Base-by-base conservation (phyloP, 1,284 basidiomycete genomes). In the Xanthoconium separans region DNA sequence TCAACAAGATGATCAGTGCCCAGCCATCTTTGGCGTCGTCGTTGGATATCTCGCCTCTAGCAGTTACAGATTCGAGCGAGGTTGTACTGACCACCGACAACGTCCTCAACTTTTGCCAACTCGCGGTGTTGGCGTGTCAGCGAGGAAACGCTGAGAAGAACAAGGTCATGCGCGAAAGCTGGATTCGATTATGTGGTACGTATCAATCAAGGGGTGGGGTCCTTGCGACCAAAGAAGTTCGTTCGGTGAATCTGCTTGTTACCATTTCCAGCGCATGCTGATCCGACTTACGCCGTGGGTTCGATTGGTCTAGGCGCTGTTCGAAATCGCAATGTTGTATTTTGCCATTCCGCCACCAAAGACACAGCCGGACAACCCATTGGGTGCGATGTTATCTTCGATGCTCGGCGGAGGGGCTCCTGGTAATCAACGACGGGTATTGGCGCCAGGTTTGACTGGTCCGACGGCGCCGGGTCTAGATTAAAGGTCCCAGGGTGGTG, bases 31-130 rank as follows among this genome's bases (percentile, higher is more conserved):
- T 64, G 72, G 70, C 59, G 62, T 80, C 66, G 58, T 72, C 64
- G 60, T 78, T 68, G 55, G 77, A 69, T 66, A 77, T 64, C 70
- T 75, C 65, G 43, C 77, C 68, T n/a, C 65, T 78, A 48, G 70
- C 71, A n/a, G 65, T 78, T 15, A 61, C 68, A 15, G 63, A 73
- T n/a, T 70, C 75, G 22, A 81, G 84, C 56, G 87, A 92, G 60
- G 77, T 95, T 2, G 69, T 83, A 9, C 75, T 93, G 55, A 93
- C 91, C 7, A 82, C 81, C 16, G 87, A 93, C 57, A 73, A 82
- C 1, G 76, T 84, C 10, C 75, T 95, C 61, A 98, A 96, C 69
- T 96, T 95, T 70, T 77, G 87, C 3, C 95, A 98, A 66, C 80
- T 97, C 50, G 91, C 90, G 0, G 81, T 97, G 11, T 71, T 87